Base-by-base conservation (phyloP, 2,329 filamentous ascomycete genomes). In the Monosporascus sp. region DNA sequence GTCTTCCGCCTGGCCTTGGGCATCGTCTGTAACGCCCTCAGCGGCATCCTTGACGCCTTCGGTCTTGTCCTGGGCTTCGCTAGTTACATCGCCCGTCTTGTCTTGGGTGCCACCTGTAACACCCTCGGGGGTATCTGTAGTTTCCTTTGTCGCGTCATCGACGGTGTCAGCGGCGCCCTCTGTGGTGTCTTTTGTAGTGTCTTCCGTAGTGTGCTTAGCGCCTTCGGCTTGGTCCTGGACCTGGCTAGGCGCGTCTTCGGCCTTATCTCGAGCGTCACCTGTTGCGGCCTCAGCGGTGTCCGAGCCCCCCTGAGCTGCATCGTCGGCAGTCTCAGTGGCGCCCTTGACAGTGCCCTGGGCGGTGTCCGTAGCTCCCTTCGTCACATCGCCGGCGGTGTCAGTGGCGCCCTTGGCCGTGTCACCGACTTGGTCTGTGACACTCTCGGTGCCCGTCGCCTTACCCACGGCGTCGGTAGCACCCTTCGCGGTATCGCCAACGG, bases 1-100 rank as follows among this genome's bases (percentile, higher is more conserved):
- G 5, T 57, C 50, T 41, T 39, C 53, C 3, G 50, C 52, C 38
- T 46, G 45, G 31, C 42, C 54, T 17, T 53, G 45, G 17, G 38
- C 52, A 25, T 60, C 55, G 20, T 60, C 52, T 22, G 61, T 61
- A 17, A 58, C 59, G 11, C 68, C 68, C 7, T 65, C 61, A 5
- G 57, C 58, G 17, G 51, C 49, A 8, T 59, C 58, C 38, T 57
- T 57, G 14, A 59, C 57, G n/a, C 55, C 55, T 39, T 65, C 56
- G 4, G 57, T 51, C 15, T 60, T 58, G 8, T 65, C 60, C 17
- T 54, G 61, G 22, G 50, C 51, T 6, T 52, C 27, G 27, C 52
- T 60, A n/a, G 51, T 48, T 25, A 54, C 62, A 6, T 57, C 50
- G 39, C 47, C 53, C 3, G 50, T 53, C 38, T 46, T 48, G 24